Conservation (phyloP, 257 asterid species). For the Solanum piurae region DNA sequence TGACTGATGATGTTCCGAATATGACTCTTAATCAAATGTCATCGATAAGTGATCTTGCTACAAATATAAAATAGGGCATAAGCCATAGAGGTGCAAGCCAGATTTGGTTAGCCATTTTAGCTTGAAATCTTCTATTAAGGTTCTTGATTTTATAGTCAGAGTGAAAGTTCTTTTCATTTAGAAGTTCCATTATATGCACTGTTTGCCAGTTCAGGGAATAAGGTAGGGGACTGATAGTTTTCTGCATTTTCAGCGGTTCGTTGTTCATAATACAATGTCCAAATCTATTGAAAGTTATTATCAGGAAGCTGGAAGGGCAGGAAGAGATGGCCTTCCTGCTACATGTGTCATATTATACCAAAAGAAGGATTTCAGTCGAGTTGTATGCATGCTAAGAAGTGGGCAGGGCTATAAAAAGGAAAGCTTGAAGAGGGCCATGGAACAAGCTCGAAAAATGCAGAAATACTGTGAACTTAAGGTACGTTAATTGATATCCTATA, state of each 20-base stretch:
- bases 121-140: background rate
- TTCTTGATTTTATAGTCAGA: background rate
- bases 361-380: constrained; percentile 90
- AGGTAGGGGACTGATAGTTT: background rate
- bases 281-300: constrained; percentile 96
- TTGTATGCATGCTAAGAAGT: constrained; percentile 88
- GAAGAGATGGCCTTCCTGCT: constrained; percentile 67
- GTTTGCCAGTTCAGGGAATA: background rate
- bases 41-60: background rate
- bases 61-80: background rate
- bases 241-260: constrained; percentile 61
- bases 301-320: constrained; percentile 99
- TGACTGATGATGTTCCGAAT: background rate
- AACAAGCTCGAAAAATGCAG: constrained; percentile 90
- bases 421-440: constrained; percentile 81
- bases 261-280: constrained; percentile 87
- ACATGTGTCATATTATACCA: constrained; percentile 70
- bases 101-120: background rate
- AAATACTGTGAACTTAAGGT: constrained; percentile 85
- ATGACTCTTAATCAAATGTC: background rate
- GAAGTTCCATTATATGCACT: background rate
- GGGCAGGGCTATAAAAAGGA: constrained; percentile 51
- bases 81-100: background rate
- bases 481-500: background rate
- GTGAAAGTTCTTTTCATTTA: background rate